Conservation (phyloP, 1,139 yeast species). For the Hyphopichia pseudoburtonii region DNA sequence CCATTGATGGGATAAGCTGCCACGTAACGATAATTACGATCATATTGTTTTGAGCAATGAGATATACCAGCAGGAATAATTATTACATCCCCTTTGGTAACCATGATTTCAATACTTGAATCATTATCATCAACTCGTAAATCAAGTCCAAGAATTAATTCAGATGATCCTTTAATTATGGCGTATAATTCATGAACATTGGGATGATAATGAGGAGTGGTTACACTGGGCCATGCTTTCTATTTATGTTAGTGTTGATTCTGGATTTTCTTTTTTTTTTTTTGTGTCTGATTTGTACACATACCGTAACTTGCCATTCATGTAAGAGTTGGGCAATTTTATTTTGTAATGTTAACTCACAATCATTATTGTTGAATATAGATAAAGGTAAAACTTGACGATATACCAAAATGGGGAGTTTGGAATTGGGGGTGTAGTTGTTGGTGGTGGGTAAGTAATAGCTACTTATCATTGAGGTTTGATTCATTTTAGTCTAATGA, state of each 20-base stretch:
- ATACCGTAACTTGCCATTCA: too few species aligned
- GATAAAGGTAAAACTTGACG: too few species aligned
- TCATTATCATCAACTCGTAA: neutral
- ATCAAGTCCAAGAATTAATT: constrained; percentile 7
- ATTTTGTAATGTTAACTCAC: too few species aligned
- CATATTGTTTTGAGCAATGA: constrained; percentile 7
- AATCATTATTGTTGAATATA: too few species aligned
- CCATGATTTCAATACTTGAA: constrained; percentile 3
- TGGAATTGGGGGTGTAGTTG: too few species aligned
- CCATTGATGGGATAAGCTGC: constrained; percentile 8
- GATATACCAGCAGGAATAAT: constrained; percentile 9
- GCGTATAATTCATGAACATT: constrained; percentile 10
- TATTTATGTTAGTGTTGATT: neutral
- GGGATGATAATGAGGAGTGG: constrained; percentile 8
- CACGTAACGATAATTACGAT: constrained; percentile 6
- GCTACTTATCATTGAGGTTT: too few species aligned
- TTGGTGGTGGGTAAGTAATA: too few species aligned
- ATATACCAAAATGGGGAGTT: too few species aligned
- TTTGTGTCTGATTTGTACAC: too few species aligned
- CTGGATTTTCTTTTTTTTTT: too few species aligned
- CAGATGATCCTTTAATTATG: constrained; percentile 7
- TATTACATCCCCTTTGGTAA: constrained; percentile 6
- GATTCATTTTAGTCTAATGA: too few species aligned
- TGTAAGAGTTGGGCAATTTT: too few species aligned
- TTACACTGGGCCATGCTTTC: constrained; percentile 5